Evolutionary conservation across 805 yeast genomes (phyloP), one percentile per base, ranked within the genome.

Genomic region (Cephaloascus fragrans): DNA sequence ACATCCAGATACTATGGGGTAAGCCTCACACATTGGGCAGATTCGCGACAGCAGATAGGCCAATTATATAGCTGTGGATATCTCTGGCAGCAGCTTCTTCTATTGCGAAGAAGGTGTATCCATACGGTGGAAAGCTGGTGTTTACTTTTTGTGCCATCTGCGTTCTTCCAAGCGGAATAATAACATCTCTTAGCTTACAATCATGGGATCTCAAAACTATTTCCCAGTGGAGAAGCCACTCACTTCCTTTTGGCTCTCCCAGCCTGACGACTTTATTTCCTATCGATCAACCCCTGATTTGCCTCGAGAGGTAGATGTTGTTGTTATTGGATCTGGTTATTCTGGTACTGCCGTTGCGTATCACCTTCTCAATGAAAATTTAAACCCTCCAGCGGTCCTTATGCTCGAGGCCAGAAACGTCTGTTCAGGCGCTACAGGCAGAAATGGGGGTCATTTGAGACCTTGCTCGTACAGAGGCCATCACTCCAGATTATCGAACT

Each of bases 341-440:
- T 42, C 45, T 19, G 45, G 45, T 16, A 40, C 45, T 4, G 38
- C 43, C 4, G 40, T 40, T 29, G 45, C 43, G 2, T 36, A 40
- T 29, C 37, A 36, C 17, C 40, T 43, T 31, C 38, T 35, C 19
- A 16, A 31, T 16, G n/a, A 14, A 6, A 14, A 31, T n/a, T 36
- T 40, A 18, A 39, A 42, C 20, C 35, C 39, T 26, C 42, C 42
- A 3, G 14, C 35, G 2, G 45, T 43, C 2, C 39, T 38, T 8
- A 31, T 43, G 23, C 39, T 37, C 18, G 43, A 40, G 20, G 43
- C 45, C 4, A 35, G 45, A 20, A 38, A 35, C 15, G 29, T 38
- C 2, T 43, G 45, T 31, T 40, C 43, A n/a, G 43, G 45, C 10
- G 45, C 45, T 14, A 43, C 45, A 5, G 45, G 45, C 8, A 36